Evolutionary conservation across 345 rosid genomes (phyloP).

Genomic region (Arabidopsis suecica): DNA sequence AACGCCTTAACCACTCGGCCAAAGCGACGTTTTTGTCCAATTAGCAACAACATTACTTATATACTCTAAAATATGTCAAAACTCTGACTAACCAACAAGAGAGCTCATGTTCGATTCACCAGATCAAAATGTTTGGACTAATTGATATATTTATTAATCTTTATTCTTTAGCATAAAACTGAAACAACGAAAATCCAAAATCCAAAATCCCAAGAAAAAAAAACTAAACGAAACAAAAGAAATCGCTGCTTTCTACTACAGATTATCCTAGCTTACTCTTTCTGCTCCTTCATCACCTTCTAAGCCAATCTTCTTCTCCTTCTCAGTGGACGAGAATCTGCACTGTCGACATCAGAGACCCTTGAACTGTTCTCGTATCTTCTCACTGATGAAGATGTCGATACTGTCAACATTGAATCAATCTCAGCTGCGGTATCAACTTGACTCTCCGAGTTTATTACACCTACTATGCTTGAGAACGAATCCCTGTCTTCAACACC

Average conservation of each 20-base stretch:
- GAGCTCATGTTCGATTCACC: not conserved
- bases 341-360: slow-evolving; percentile 69
- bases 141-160: no score
- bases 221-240: not conserved
- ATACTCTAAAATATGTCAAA: not conserved
- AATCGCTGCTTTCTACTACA: not conserved
- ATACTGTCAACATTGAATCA: slow-evolving; percentile 72
- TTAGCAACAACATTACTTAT: fast-evolving
- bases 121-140: not conserved
- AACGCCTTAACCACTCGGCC: slow-evolving; percentile 75
- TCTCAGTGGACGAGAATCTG: slow-evolving; percentile 73
- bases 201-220: not conserved
- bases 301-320: slow-evolving; percentile 62
- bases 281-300: slow-evolving; percentile 15
- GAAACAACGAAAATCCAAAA: not conserved
- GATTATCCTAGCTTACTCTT: slow-evolving; percentile 10
- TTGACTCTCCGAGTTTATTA: slow-evolving; percentile 75
- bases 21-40: slow-evolving; percentile 41
- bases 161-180: not conserved
- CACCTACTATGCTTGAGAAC: slow-evolving; percentile 75
- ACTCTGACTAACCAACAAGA: not conserved
- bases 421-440: slow-evolving; percentile 82
- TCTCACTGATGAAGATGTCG: slow-evolving; percentile 70
- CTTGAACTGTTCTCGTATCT: slow-evolving; percentile 62
- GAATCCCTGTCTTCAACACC: slow-evolving; percentile 82